Conservation (phyloP, 192 early-diverging fungal species). For the Cetraspora pellucida region DNA sequence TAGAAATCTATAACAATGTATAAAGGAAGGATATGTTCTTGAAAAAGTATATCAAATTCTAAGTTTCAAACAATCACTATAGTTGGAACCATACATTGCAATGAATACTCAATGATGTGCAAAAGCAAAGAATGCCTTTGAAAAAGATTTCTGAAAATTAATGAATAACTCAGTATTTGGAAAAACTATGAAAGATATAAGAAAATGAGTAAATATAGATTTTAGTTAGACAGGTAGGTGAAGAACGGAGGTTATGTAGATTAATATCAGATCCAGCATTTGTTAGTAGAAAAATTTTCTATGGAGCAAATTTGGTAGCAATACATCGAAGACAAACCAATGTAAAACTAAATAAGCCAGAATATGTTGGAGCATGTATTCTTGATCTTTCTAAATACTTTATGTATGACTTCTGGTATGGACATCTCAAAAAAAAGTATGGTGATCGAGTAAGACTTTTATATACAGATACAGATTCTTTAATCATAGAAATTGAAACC, state of each 20-base stretch:
- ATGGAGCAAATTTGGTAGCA: slow-evolving; percentile 22
- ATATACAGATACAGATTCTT: slow-evolving; percentile 28
- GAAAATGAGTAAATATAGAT: slow-evolving; percentile 3
- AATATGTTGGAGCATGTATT: slow-evolving; percentile 31
- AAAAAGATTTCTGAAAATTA: slow-evolving; percentile 29
- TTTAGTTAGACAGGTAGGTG: slow-evolving; percentile 23
- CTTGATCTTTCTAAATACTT: slow-evolving; percentile 30
- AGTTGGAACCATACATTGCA: neutral
- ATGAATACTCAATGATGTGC: slow-evolving; percentile 20
- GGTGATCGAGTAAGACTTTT: slow-evolving; percentile 11
- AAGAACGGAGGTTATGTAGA: slow-evolving; percentile 19
- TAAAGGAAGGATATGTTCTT: neutral
- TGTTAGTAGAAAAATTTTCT: slow-evolving; percentile 27
- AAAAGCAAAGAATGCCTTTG: slow-evolving; percentile 30
- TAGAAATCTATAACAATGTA: slow-evolving; percentile 20
- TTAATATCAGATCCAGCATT: slow-evolving; percentile 28
- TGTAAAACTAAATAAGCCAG: slow-evolving; percentile 28
- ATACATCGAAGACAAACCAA: slow-evolving; percentile 30
- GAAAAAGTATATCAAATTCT: slow-evolving; percentile 25
- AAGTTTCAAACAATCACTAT: slow-evolving; percentile 17
- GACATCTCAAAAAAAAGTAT: slow-evolving; percentile 30
- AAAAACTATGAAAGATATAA: slow-evolving; percentile 21
- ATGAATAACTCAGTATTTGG: slow-evolving; percentile 33
- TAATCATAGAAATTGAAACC: slow-evolving; percentile 31
- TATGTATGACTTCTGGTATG: slow-evolving; percentile 31